Percentiles rank a stretch among this genome's conserved stretches.
Conservation (phyloP, 768 basidiomycete species). For the Nidula microcarpa region DNA sequence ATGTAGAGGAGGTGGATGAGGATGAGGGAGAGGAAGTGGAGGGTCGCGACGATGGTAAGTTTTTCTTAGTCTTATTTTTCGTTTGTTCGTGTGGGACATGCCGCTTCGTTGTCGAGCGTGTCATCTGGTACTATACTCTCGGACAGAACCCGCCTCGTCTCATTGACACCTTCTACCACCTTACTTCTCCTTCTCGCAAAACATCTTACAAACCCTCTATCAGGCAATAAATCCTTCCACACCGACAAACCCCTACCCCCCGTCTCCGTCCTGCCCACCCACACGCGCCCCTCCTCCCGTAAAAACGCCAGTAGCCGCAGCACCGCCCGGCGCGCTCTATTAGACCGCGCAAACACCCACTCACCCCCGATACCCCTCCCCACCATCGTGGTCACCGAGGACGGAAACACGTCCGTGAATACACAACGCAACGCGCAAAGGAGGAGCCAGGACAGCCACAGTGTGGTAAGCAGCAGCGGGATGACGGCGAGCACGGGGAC, state of each 20-base stretch:
- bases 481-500: too few species aligned
- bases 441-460: too few species aligned
- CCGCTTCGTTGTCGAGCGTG: too few species aligned
- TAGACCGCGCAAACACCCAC: neutral
- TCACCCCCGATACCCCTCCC: neutral
- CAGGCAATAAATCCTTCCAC: neutral
- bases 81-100: too few species aligned
- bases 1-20: neutral
- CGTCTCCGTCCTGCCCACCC: neutral
- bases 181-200: neutral
- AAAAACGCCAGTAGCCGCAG: neutral
- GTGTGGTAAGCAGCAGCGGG: too few species aligned
- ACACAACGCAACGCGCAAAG: too few species aligned
- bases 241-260: neutral
- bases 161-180: neutral
- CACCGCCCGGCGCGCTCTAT: neutral
- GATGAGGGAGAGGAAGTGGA: neutral
- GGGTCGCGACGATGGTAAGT: neutral
- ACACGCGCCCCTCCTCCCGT: neutral
- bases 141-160: neutral
- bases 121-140: neutral
- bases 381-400: too few species aligned
- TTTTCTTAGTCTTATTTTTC: too few species aligned
- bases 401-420: too few species aligned
- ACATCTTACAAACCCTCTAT: neutral